phyloP scores from a whole-genome alignment of 169 alveolate species.

The Eimeria acervulina region DNA sequence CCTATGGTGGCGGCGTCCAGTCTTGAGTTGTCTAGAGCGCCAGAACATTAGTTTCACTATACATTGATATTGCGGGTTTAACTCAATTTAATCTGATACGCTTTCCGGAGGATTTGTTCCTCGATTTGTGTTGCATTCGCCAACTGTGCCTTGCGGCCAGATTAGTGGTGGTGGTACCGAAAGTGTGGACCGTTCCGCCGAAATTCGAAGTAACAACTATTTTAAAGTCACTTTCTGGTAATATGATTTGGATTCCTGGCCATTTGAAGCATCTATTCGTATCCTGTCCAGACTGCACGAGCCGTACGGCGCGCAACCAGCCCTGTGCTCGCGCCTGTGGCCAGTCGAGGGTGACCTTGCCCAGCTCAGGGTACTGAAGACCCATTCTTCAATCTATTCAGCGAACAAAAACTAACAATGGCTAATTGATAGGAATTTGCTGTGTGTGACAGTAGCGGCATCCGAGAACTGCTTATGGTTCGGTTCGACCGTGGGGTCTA shows the following conservation, averaged over 20 bases:
- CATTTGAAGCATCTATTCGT: not conserved
- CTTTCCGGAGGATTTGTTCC: not conserved
- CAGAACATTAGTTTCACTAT: not conserved
- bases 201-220: not conserved
- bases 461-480: not conserved
- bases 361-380: not conserved
- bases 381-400: not conserved
- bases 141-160: not conserved
- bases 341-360: slow-evolving; percentile 36
- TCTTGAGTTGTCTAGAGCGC: not conserved
- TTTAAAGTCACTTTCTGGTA: not conserved
- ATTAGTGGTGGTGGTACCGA: not conserved
- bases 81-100: not conserved
- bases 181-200: not conserved
- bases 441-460: not conserved
- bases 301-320: not conserved
- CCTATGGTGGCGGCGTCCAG: not conserved
- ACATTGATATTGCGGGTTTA: not conserved
- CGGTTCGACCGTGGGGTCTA: slow-evolving; percentile 31
- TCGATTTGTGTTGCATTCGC: not conserved
- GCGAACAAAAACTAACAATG: not conserved
- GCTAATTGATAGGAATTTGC: not conserved
- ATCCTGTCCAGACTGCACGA: not conserved
- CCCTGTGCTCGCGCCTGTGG: slow-evolving; percentile 11
- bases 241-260: not conserved